phyloP scores from a whole-genome alignment of 2,329 filamentous ascomycete species.

The Mariannaea elegans region DNA sequence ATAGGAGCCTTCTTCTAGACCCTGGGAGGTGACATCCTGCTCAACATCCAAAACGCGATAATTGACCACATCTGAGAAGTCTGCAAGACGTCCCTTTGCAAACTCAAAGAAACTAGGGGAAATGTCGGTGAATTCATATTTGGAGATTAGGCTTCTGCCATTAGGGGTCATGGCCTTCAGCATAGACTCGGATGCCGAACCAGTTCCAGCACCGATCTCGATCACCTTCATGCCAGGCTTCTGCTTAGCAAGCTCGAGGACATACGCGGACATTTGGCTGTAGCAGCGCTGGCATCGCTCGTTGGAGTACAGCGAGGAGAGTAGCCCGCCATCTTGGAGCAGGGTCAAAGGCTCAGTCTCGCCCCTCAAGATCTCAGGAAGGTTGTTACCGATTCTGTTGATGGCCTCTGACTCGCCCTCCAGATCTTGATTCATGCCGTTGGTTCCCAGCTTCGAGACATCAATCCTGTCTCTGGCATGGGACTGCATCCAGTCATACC shows the following conservation, averaged over 20 bases:
- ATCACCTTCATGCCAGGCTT: constrained; percentile 44
- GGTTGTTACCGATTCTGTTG: constrained; percentile 7
- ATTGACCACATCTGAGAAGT: constrained; percentile 37
- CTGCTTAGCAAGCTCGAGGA: constrained; percentile 47
- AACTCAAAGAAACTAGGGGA: constrained; percentile 52
- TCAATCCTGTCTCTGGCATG: constrained; percentile 7
- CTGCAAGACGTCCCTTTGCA: constrained; percentile 31
- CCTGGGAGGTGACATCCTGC: constrained; percentile 43
- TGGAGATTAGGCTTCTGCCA: constrained; percentile 3
- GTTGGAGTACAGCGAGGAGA: constrained; percentile 11
- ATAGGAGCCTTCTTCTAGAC: constrained; percentile 43
- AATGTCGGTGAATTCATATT: constrained; percentile 57
- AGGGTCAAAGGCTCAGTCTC: constrained; percentile 3
- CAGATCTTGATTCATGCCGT: constrained; percentile 2
- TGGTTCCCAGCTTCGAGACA: not conserved
- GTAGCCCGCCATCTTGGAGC: constrained; percentile 5
- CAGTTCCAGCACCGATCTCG: constrained; percentile 53
- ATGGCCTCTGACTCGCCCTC: constrained; percentile 14
- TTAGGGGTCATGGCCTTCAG: constrained; percentile 40
- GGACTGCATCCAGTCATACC: constrained; percentile 19
- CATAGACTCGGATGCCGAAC: constrained; percentile 47
- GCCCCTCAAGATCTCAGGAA: constrained; percentile 6
- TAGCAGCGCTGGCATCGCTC: constrained; percentile 17
- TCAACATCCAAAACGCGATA: constrained; percentile 42
- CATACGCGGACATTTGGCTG: not conserved